phyloP scores from a whole-genome alignment of 73 alveolate genomes.

The Paramecium bursaria region DNA sequence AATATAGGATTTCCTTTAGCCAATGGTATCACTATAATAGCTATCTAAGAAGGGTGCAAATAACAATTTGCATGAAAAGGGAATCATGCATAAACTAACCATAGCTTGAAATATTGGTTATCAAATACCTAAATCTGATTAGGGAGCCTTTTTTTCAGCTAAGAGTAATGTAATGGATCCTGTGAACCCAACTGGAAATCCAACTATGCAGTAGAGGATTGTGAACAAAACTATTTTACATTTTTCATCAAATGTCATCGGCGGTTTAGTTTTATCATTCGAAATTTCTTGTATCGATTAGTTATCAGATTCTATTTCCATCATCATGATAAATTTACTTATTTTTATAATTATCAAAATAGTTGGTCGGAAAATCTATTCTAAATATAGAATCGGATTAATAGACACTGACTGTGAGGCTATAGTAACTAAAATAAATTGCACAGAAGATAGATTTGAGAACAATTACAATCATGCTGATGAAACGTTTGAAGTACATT shows the following conservation, averaged over 20 bases:
- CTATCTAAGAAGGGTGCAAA: slow-evolving; percentile 52
- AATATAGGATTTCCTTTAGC: slow-evolving; percentile 18
- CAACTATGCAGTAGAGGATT: background rate
- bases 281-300: slow-evolving; percentile 1
- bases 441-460: background rate
- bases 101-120: background rate
- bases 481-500: no score
- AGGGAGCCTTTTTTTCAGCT: background rate
- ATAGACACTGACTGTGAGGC: background rate
- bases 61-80: slow-evolving; percentile 21
- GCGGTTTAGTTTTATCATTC: slow-evolving; percentile 23
- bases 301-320: slow-evolving; percentile 23
- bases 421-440: background rate
- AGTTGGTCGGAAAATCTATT: background rate
- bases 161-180: background rate
- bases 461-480: background rate
- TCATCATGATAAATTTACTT: background rate
- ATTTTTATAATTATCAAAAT: background rate
- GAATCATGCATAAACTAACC: background rate
- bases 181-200: slow-evolving; percentile 48
- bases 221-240: background rate
- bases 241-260: background rate
- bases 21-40: slow-evolving; percentile 15
- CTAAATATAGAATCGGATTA: background rate
- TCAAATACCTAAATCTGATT: slow-evolving; percentile 1